These are phyloP conservation scores for Moricandia arvensis DNA, from an alignment of 345 rosid species.

Conservation along the genomic window DNA sequence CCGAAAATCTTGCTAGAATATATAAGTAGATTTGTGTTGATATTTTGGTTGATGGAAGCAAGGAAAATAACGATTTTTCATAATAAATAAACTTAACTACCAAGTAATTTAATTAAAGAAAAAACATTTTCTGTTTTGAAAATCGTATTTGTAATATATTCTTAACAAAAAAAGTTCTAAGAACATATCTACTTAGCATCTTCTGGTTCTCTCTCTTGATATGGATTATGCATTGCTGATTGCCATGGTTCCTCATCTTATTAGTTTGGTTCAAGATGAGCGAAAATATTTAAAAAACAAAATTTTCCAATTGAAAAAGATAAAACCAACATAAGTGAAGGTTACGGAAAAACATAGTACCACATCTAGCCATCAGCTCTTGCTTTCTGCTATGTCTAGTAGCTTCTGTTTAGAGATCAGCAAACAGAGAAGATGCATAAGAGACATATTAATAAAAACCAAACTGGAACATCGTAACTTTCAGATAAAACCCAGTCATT, in stretches of 20 bases:
- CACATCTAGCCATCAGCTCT: neutral
- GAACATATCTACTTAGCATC: neutral
- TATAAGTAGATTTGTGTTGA: too few species aligned
- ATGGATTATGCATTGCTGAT: neutral
- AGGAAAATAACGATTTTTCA: too few species aligned
- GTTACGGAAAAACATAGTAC: too few species aligned
- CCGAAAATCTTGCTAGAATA: too few species aligned
- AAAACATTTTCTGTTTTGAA: too few species aligned
- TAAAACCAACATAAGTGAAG: neutral
- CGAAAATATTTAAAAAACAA: too few species aligned
- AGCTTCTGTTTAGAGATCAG: neutral
- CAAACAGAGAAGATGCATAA: neutral
- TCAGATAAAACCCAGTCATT: neutral
- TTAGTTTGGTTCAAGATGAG: neutral
- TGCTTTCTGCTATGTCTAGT: neutral
- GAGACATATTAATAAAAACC: neutral
- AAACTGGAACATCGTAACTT: neutral
- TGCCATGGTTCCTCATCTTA: neutral
- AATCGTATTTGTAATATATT: too few species aligned
- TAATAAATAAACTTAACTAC: too few species aligned
- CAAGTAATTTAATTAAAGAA: too few species aligned
- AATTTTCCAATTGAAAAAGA: neutral
- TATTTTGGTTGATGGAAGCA: too few species aligned
- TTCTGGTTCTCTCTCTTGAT: too few species aligned
- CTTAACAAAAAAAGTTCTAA: too few species aligned